Evolutionary conservation across 768 basidiomycete genomes (phyloP), one percentile per base, ranked within the genome.

Genomic region (Podaxis sp.): DNA sequence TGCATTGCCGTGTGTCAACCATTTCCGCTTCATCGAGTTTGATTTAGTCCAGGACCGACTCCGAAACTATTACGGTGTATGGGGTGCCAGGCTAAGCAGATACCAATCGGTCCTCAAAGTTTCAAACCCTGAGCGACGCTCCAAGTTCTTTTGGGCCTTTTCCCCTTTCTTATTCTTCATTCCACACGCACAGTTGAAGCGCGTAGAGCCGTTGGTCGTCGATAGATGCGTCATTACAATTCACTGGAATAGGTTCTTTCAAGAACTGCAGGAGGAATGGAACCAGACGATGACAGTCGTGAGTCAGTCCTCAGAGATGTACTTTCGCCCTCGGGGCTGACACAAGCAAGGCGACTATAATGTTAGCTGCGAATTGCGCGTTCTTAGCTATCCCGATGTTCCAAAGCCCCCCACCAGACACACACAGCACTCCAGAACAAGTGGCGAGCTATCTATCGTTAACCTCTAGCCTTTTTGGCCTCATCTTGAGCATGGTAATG

Each of bases 381-480:
- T 62, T 62, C 26, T 24, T 62, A 15, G 60, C 60, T 1, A 62
- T 62, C 28, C 60, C 60, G 20, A n/a, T 62, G 2, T 62, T 62
- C 30, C 41, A 62, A 33, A 20, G 6, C 30, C 2, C 40, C 13
- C 8, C 53, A 36, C 24, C 26, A 8, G 52, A 37, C 46, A 17
- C 40, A 2, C 60, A 62, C 28, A 62, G 60, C 20, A 41, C 53
- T 24, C 60, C 54, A 4, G 60, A 41, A 28, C 60, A 62, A 26
- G 33, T 62, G 1, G 54, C 54, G 28, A 62, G 60, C 44, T 62
- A 62, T 33, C 20, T 62, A 33, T 62, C 60, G 8, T 41, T 62
- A 17, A 17, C 36, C 15, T 36, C 60, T 2, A 49, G 60, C 17
- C 41, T 62, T n/a, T 62, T 46, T 28, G 54, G 60, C 26, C 33